Percentiles rank a stretch among this genome's conserved stretches.
Evolutionary conservation across 495 filamentous ascomycete genomes (phyloP).

Genomic region (Trichocladium antarcticum): DNA sequence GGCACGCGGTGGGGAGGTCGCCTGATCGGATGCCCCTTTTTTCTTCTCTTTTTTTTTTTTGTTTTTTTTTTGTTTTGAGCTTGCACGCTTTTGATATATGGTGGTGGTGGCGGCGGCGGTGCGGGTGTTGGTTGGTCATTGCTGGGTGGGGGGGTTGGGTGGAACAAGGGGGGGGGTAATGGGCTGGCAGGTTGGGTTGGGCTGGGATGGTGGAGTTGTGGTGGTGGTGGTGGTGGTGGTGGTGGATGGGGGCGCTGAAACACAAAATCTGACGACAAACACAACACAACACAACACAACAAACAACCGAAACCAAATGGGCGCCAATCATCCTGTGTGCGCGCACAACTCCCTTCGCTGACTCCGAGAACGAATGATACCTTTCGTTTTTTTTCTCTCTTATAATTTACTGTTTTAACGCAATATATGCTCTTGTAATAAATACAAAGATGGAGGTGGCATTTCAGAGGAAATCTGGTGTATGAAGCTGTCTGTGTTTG

Average conservation of each 20-base stretch:
- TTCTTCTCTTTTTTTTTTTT: neutral
- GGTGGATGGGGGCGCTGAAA: no score
- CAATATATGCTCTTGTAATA: slow-evolving; percentile 1
- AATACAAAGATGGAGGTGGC: neutral
- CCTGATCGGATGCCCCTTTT: neutral
- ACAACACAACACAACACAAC: no score
- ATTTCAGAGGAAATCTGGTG: neutral
- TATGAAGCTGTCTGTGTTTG: no score
- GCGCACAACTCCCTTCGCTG: neutral
- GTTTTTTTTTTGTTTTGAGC: neutral
- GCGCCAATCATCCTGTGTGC: no score
- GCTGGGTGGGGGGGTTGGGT: neutral
- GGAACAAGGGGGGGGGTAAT: no score
- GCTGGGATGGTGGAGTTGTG: neutral
- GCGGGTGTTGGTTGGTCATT: neutral
- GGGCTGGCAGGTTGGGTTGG: no score
- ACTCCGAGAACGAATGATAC: neutral
- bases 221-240: no score
- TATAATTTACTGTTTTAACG: neutral
- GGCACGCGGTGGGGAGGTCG: slow-evolving; percentile 50
- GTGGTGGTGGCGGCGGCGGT: no score
- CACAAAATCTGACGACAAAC: no score
- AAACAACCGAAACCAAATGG: no score
- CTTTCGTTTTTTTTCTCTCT: neutral
- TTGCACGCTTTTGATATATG: no score